A percentile compares a stretch with the other conserved stretches of the same genome.
phyloP scores from a whole-genome alignment of 2,329 filamentous ascomycete genomes.

The Colletotrichum lupini region DNA sequence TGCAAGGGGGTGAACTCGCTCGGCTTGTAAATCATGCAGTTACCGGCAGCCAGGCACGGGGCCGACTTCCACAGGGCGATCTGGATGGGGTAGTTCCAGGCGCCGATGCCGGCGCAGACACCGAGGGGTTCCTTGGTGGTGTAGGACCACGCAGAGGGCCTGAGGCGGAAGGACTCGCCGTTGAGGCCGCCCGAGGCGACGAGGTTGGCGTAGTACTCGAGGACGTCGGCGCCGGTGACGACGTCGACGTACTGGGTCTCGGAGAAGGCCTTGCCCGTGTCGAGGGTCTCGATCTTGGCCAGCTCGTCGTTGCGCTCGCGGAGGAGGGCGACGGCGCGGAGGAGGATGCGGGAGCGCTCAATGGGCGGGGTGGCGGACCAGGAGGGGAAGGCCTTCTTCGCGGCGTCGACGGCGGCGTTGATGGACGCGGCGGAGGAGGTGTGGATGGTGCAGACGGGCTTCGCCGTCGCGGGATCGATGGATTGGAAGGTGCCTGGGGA shows the following conservation, averaged over 20 bases:
- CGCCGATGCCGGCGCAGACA: conserved; percentile 87
- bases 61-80: conserved; percentile 92
- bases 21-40: conserved; percentile 92
- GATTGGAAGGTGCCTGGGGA: conserved; percentile 75
- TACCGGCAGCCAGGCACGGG: conserved; percentile 85
- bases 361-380: conserved; percentile 84
- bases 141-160: conserved; percentile 83
- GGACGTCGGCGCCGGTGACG: conserved; percentile 83
- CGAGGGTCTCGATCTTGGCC: conserved; percentile 81
- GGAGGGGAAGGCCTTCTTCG: conserved; percentile 75
- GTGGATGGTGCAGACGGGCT: conserved; percentile 77
- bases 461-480: conserved; percentile 78
- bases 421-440: conserved; percentile 74
- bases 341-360: conserved; percentile 80
- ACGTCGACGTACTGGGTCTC: conserved; percentile 89
- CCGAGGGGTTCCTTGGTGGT: conserved; percentile 85
- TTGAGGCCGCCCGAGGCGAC: conserved; percentile 83
- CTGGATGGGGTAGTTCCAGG: conserved; percentile 93
- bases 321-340: conserved; percentile 79
- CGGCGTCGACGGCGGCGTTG: conserved; percentile 78
- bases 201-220: conserved; percentile 87
- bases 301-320: conserved; percentile 83
- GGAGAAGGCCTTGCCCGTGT: conserved; percentile 87
- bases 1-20: conserved; percentile 91
- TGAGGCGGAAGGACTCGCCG: conserved; percentile 80